These are phyloP conservation scores for Tilletia horrida DNA, from an alignment of 1,284 basidiomycete species.

Conservation along the genomic window DNA sequence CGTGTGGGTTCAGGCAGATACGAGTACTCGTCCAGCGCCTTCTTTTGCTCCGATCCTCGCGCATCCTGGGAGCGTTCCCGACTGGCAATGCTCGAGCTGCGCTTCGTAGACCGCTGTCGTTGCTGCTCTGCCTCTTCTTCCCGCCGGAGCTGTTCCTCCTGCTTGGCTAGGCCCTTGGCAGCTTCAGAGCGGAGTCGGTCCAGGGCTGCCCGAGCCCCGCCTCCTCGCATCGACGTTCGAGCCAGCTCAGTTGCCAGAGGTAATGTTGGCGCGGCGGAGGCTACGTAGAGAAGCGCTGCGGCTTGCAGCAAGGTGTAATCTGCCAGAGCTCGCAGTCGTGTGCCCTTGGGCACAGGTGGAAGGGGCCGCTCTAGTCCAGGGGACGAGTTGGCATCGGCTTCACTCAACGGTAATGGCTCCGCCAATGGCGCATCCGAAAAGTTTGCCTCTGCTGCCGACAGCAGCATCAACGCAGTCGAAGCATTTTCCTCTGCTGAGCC, in stretches of 20 bases:
- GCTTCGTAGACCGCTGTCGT: background rate
- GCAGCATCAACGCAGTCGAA: slow-evolving; percentile 41
- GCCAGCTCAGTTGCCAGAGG: slow-evolving; percentile 26
- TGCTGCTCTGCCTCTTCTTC: slow-evolving; percentile 23
- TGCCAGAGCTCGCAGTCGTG: slow-evolving; percentile 38
- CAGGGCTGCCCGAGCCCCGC: slow-evolving; percentile 32
- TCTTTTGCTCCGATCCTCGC: slow-evolving; percentile 15
- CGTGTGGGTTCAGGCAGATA: slow-evolving; percentile 37
- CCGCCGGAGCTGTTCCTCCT: background rate
- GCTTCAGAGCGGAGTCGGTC: slow-evolving; percentile 34
- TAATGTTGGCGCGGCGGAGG: slow-evolving; percentile 29
- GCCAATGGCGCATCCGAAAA: background rate
- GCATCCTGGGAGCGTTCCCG: background rate
- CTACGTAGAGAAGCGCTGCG: slow-evolving; percentile 49
- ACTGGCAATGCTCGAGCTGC: background rate
- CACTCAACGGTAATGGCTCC: slow-evolving; percentile 16
- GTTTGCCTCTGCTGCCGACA: slow-evolving; percentile 21
- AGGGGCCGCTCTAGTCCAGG: slow-evolving; percentile 26
- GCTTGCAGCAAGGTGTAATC: slow-evolving; percentile 51
- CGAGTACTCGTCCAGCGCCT: slow-evolving; percentile 34
- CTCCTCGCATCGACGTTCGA: slow-evolving; percentile 28
- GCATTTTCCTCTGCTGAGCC: slow-evolving; percentile 44
- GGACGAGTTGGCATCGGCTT: slow-evolving; percentile 5
- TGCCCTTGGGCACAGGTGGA: slow-evolving; percentile 34
- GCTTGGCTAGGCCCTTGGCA: slow-evolving; percentile 24